Base-by-base conservation (phyloP, 2,329 filamentous ascomycete genomes). In the Grosmannia serpens region DNA sequence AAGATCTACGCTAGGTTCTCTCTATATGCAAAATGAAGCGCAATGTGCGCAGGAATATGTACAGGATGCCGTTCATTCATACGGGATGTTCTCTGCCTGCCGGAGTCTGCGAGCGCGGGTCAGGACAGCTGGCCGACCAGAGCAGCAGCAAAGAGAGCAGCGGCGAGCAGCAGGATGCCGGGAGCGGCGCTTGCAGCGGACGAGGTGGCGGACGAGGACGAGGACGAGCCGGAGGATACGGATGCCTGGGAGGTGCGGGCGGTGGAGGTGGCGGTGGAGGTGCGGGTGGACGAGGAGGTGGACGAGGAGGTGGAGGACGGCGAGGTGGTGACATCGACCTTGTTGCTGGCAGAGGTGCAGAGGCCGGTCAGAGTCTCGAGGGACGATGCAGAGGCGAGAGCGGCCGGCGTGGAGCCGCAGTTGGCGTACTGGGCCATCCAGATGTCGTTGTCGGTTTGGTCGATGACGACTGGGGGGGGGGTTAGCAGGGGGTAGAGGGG, bases 371-470 rank as follows among this genome's bases (percentile, higher is more conserved):
- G 56, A 1, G 55, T 60, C 8, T 52, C 1, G 35, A 66, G 59
- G 8, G 61, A 61, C 7, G 22, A 17, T n/a, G 57, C 47, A 13
- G 55, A 54, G 17, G 55, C 56, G 2, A 66, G 61, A n/a, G 75
- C 74, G 17, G 70, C 68, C n/a, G 74, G 73, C 6, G 70, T 71
- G 5, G 72, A 73, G 61, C 76, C 77, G 65, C 78, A 81, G 70
- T 80, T 79, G 35, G 67, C 62, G 60, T 80, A 80, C 58, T 76
- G 77, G 2, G 77, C 74, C 61, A 82, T 68, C 70, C 77, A 78
- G 33, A 79, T 70, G 26, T 69, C 69, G 63, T 78, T 68, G 59
- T 72, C 71, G 50, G 77, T 75, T 59, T 79, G 73, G 62, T 82
- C 79, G 56, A 81, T 80, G 56, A 81, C 77, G 55, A 73, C 77